These are phyloP conservation scores for Anisodus acutangulus DNA, from an alignment of 257 asterid species.

Conservation along the genomic window DNA sequence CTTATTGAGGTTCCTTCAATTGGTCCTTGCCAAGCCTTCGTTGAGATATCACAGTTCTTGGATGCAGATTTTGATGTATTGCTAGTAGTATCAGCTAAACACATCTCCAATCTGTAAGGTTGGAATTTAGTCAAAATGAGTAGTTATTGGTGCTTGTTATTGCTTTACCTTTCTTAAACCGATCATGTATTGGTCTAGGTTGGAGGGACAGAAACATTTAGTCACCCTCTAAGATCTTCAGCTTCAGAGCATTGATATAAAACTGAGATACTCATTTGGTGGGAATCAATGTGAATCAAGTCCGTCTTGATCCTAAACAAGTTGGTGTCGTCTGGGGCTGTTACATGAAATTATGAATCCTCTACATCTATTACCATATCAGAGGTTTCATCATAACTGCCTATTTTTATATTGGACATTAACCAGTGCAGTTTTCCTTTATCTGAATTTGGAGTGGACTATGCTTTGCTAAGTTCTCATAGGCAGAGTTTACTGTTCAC, in stretches of 20 bases:
- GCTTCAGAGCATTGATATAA: background rate
- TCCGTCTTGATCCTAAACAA: background rate
- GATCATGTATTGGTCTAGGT: background rate
- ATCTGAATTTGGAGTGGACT: background rate
- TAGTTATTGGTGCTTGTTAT: background rate
- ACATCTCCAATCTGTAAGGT: background rate
- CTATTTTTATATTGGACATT: background rate
- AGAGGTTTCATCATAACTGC: background rate
- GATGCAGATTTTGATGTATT: background rate
- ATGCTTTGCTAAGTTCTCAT: slow-evolving; percentile 16
- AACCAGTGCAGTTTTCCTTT: background rate
- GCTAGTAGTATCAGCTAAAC: background rate
- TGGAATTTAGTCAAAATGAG: background rate
- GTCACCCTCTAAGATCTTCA: background rate
- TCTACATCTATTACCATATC: background rate
- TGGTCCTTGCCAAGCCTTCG: background rate
- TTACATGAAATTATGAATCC: background rate
- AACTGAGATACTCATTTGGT: background rate
- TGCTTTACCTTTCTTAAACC: slow-evolving; percentile 11
- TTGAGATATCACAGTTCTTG: slow-evolving; percentile 1
- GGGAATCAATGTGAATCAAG: background rate
- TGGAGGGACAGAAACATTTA: background rate
- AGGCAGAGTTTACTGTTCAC: background rate
- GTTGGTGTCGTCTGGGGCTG: background rate
- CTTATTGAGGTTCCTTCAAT: background rate